phyloP scores from a whole-genome alignment of 164 flowering plant species.

The Chloranthus sessilifolius region DNA sequence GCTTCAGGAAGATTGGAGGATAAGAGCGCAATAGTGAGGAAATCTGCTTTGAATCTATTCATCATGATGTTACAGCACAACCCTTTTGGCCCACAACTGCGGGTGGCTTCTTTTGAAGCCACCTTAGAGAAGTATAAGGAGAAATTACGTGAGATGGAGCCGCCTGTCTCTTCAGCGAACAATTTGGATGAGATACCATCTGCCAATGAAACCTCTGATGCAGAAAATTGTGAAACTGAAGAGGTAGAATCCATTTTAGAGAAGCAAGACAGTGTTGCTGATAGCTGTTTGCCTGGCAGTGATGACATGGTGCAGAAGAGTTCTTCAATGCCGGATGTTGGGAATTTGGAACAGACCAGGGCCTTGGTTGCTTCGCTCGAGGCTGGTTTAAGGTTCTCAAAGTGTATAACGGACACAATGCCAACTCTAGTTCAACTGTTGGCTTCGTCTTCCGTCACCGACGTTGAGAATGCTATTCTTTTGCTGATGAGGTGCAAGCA shows the following conservation, averaged over 20 bases:
- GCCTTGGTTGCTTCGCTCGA: slow-evolving; percentile 96
- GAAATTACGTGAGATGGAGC: slow-evolving; percentile 58
- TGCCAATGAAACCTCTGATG: slow-evolving; percentile 30
- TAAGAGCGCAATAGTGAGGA: slow-evolving; percentile 93
- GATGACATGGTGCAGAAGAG: slow-evolving; percentile 37
- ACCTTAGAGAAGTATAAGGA: slow-evolving; percentile 83
- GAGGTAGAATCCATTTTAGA: no score
- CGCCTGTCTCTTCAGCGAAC: slow-evolving; percentile 33
- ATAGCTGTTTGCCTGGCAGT: slow-evolving; percentile 47
- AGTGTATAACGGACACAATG: slow-evolving; percentile 71
- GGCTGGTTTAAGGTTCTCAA: slow-evolving; percentile 85
- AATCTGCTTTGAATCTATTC: slow-evolving; percentile 80
- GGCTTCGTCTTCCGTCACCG: slow-evolving; percentile 95
- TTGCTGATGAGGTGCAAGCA: slow-evolving; percentile 94
- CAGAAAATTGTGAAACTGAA: slow-evolving; percentile 33
- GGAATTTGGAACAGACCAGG: slow-evolving; percentile 86
- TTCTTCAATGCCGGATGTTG: slow-evolving; percentile 64
- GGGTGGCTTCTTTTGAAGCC: slow-evolving; percentile 78
- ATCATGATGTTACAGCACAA: slow-evolving; percentile 94
- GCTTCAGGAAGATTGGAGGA: slow-evolving; percentile 97
- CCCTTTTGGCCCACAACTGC: slow-evolving; percentile 97
- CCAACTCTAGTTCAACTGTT: slow-evolving; percentile 90
- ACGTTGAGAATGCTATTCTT: slow-evolving; percentile 89
- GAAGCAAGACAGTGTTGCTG: slow-evolving; percentile 56
- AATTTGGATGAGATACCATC: slow-evolving; percentile 32